Base-by-base conservation (phyloP, 805 yeast genomes). In the Suhomyces pyralidae region DNA sequence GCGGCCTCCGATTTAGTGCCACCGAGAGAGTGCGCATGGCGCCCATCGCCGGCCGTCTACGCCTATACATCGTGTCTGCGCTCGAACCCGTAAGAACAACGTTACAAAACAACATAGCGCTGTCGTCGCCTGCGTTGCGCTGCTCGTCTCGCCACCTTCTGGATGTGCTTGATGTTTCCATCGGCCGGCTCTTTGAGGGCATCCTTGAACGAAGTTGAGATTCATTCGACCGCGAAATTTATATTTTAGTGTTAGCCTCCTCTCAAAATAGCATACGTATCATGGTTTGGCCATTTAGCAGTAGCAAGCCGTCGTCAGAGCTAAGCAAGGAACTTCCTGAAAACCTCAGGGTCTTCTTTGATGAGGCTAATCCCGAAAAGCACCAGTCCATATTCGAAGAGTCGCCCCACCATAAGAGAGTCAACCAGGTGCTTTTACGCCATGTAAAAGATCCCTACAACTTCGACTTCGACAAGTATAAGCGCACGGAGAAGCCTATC, bases 1-100 rank as follows among this genome's bases (percentile, higher is more conserved):
- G 17, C 14, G 24, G 15, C 24, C 42, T 17, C 14, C 42, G 5
- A 19, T 64, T 81, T 65, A 74, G 71, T 28, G 66, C 65, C 7
- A 84, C 88, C 0, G 86, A 82, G 50, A 61, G 66, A 3, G 80
- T 82, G 5, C 68, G 88, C 51, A 69, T 83, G 19, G 67, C 70
- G 28, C 80, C 83, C 0, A 80, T 83, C 15, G 81, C 81, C 0
- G 81, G 80, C 56, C 68, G 86, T 25, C 66, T 84, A 24, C 68
- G 88, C 45, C 59, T 78, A 3, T 70, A 65, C 17, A 61, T 82
- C 3, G 64, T 71, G 2, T 50, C 64, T 2, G 65, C 64, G 46
- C 40, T 71, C 10, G 71, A 67, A 3, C 50, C 55, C 1, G 40
- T 61, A 9, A 58, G 58, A 55, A 15, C 45, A 25, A 28, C 51